Evolutionary conservation across 345 rosid genomes (phyloP), one percentile per base, ranked within the genome.

Genomic region (Mallotus nudiflorus): DNA sequence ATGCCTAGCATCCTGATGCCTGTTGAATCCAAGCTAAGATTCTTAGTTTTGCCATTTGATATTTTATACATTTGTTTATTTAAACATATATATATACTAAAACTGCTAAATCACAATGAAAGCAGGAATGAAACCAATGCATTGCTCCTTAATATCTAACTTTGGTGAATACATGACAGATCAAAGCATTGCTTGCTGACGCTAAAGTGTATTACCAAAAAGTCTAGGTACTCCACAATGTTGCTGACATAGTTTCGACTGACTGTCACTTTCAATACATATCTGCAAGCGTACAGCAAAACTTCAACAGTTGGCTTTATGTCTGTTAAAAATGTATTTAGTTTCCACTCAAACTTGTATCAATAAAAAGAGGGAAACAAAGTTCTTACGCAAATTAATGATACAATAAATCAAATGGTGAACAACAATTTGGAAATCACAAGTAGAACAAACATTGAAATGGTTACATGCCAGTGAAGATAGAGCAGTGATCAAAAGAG

Each of bases 181-280:
- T 62, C 29, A 25, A 63, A 45, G 39, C 7, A 28, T 14, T 45
- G 10, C 19, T 44, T 42, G 19, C 35, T 40, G 33, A 63, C 27
- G 37, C 25, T 2, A 27, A 52, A 63, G 24, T 9, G 22, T 20
- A 50, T 53, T 82, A 85, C 88, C 85, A 82, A 78, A 70, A 85
- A 82, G 50, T 82, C 84, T 68, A 75, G 82, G 72, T 27, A 67
- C 73, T 82, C 82, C 69, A 82, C 79, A 51, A 85, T 82, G 82
- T 80, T 77, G 74, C 77, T 74, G 62, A 82, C 80, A 68, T 70
- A 80, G 72, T 80, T 80, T 66, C 84, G 77, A 62, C 82, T 78
- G 75, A 85, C 63, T 14, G 88, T 82, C 68, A 80, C 85, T 73
- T 75, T 85, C 81, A 85, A 75, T 68, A 85, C 66, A 55, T 85